Conservation (phyloP, 192 early-diverging fungal genomes). For the Gryganskiella cystojenkinii region DNA sequence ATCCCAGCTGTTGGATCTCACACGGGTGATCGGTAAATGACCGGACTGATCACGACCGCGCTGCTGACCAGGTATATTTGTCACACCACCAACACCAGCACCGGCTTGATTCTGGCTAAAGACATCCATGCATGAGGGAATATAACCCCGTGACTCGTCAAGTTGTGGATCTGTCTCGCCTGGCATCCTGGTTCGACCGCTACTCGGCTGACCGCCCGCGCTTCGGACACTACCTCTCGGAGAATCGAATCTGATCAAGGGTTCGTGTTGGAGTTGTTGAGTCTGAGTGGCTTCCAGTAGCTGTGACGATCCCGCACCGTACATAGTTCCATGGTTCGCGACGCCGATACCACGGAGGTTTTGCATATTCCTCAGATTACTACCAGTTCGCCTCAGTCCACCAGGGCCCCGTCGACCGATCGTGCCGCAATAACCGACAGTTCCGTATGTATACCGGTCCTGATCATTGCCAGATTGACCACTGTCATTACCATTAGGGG, state of each 20-base stretch:
- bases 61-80: not conserved
- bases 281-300: slow-evolving; percentile 19
- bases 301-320: slow-evolving; percentile 9
- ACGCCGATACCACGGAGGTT: slow-evolving; percentile 5
- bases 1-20: slow-evolving; percentile 46
- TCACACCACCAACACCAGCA: not conserved
- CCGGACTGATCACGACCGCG: not conserved
- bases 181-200: not conserved
- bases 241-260: slow-evolving; percentile 34
- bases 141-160: slow-evolving; percentile 4
- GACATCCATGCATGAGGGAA: slow-evolving; percentile 41
- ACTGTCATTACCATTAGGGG: no score
- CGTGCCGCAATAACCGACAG: slow-evolving; percentile 36
- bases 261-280: slow-evolving; percentile 19
- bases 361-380: not conserved
- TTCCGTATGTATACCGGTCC: slow-evolving; percentile 9
- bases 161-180: not conserved
- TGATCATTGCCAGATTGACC: not conserved
- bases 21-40: not conserved
- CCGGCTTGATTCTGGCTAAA: slow-evolving; percentile 2
- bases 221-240: slow-evolving; percentile 16
- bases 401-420: slow-evolving; percentile 6
- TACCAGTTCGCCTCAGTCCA: slow-evolving; percentile 1
- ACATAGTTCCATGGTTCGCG: slow-evolving; percentile 14
- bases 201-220: slow-evolving; percentile 9